phyloP scores from a whole-genome alignment of 768 basidiomycete genomes.

The Tylopilus sp. region DNA sequence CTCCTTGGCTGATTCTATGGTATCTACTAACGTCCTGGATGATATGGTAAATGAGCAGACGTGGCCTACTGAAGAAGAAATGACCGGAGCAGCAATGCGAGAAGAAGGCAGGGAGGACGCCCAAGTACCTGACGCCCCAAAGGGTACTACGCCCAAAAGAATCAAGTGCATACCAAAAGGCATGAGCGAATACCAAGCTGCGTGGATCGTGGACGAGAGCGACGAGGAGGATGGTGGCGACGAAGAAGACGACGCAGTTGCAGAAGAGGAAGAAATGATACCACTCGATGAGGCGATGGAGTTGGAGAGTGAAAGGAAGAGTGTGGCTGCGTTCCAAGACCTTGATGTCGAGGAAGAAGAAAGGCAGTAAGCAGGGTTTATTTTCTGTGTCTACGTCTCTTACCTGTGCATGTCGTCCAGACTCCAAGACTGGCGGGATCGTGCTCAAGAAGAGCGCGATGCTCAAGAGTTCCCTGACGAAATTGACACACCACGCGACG shows the following conservation, averaged over 20 bases:
- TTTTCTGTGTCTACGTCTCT: neutral
- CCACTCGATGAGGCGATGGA: slow-evolving; percentile 53
- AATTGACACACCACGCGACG: slow-evolving; percentile 87
- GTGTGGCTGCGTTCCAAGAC: slow-evolving; percentile 64
- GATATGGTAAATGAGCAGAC: slow-evolving; percentile 94
- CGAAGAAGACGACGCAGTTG: slow-evolving; percentile 33
- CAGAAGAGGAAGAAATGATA: slow-evolving; percentile 62
- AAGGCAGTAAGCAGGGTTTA: slow-evolving; percentile 58
- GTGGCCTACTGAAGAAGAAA: slow-evolving; percentile 98
- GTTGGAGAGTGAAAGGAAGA: slow-evolving; percentile 52
- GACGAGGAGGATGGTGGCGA: slow-evolving; percentile 57
- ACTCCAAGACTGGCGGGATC: slow-evolving; percentile 64
- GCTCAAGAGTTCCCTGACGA: slow-evolving; percentile 94
- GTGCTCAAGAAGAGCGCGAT: slow-evolving; percentile 72
- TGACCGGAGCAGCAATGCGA: slow-evolving; percentile 42
- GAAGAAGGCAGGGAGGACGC: slow-evolving; percentile 20
- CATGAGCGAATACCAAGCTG: slow-evolving; percentile 94
- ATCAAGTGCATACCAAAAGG: slow-evolving; percentile 91
- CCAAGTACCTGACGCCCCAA: slow-evolving; percentile 56
- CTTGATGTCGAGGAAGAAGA: slow-evolving; percentile 83
- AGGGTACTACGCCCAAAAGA: slow-evolving; percentile 73
- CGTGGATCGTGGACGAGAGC: slow-evolving; percentile 90
- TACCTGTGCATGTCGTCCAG: slow-evolving; percentile 35
- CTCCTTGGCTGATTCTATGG: slow-evolving; percentile 75
- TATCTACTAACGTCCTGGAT: slow-evolving; percentile 85